Evolutionary conservation across 306 rosid species (phyloP).

Genomic region (Malus domestica): ASM211411v1 NC_041800.1:7392501-7393000

Average conservation of each 20-base stretch:
- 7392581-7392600: background rate
- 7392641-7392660: background rate
- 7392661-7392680: background rate
- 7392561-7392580: background rate
- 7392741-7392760: background rate
- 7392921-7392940: background rate
- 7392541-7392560: background rate
- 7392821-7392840: background rate
- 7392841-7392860: background rate
- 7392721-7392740: background rate
- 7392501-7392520: conserved; percentile 14
- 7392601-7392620: background rate
- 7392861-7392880: background rate
- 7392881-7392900: background rate
- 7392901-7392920: background rate
- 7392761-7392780: background rate
- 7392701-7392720: background rate
- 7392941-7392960: background rate
- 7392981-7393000: background rate
- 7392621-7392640: background rate
- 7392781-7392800: background rate
- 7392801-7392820: background rate
- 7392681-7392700: background rate
- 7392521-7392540: background rate
- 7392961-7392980: background rate